Conservation (phyloP, 768 basidiomycete species). For the Amanita subjunquillea region DNA sequence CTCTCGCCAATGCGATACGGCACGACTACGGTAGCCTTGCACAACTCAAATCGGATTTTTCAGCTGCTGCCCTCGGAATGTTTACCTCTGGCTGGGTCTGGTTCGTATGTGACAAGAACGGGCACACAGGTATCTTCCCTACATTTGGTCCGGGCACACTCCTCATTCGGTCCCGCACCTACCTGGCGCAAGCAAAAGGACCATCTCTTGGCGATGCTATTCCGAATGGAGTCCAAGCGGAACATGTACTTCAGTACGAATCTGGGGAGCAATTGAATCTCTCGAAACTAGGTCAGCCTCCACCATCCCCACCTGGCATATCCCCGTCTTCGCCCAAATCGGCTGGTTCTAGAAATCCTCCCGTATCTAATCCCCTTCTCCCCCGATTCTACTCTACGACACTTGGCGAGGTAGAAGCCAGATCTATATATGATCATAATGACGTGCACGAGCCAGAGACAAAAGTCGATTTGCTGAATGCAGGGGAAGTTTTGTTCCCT, state of each 20-base stretch:
- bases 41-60: slow-evolving; percentile 65
- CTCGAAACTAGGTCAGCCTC: slow-evolving; percentile 13
- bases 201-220: slow-evolving; percentile 7
- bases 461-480: slow-evolving; percentile 17
- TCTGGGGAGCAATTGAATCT: neutral
- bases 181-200: slow-evolving; percentile 17
- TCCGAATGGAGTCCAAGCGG: neutral
- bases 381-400: neutral
- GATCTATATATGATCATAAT: slow-evolving; percentile 11
- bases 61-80: slow-evolving; percentile 69
- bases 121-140: slow-evolving; percentile 61
- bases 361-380: neutral
- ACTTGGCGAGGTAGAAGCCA: neutral
- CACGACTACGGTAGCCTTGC: slow-evolving; percentile 51
- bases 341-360: slow-evolving; percentile 19
- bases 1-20: slow-evolving; percentile 25
- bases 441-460: slow-evolving; percentile 7
- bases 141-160: slow-evolving; percentile 88
- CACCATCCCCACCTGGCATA: slow-evolving; percentile 18
- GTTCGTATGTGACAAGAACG: slow-evolving; percentile 66
- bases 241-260: slow-evolving; percentile 3
- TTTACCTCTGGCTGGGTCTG: slow-evolving; percentile 77
- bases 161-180: slow-evolving; percentile 53
- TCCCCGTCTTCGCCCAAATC: slow-evolving; percentile 32
- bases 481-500: slow-evolving; percentile 58